phyloP scores from a whole-genome alignment of 1,284 basidiomycete species.

The Melampsora americana region DNA sequence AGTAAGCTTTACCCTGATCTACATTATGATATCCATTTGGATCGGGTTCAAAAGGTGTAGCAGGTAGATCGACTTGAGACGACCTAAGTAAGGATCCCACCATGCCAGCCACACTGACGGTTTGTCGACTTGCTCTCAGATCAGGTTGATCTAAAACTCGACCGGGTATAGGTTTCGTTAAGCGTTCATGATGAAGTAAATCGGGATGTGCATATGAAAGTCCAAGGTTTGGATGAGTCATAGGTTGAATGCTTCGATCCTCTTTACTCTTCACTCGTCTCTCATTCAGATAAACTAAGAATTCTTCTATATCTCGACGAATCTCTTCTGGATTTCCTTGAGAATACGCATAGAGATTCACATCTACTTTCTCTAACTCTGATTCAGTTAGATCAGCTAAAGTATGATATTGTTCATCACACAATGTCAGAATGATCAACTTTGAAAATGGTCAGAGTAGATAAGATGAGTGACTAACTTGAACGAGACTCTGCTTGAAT shows the following conservation, averaged over 20 bases:
- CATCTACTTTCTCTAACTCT: not conserved
- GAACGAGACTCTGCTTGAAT: not conserved
- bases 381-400: not conserved
- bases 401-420: not conserved
- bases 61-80: slow-evolving; percentile 38
- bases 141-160: slow-evolving; percentile 40
- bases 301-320: slow-evolving; percentile 39
- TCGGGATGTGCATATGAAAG: slow-evolving; percentile 43
- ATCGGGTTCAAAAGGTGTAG: slow-evolving; percentile 41
- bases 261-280: not conserved
- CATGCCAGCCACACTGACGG: slow-evolving; percentile 32
- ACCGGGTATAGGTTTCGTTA: slow-evolving; percentile 33
- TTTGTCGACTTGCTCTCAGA: slow-evolving; percentile 38
- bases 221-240: slow-evolving; percentile 41
- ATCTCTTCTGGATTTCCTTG: slow-evolving; percentile 43
- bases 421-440: not conserved
- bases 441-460: not conserved
- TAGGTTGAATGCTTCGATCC: slow-evolving; percentile 29
- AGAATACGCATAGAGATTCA: slow-evolving; percentile 40
- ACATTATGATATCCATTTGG: slow-evolving; percentile 41
- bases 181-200: slow-evolving; percentile 41
- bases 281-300: slow-evolving; percentile 19
- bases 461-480: not conserved
- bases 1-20: slow-evolving; percentile 40
- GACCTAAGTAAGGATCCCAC: slow-evolving; percentile 32